Evolutionary conservation across 768 basidiomycete genomes (phyloP).

Genomic region (Chalciporus pseudorubinellus): DNA sequence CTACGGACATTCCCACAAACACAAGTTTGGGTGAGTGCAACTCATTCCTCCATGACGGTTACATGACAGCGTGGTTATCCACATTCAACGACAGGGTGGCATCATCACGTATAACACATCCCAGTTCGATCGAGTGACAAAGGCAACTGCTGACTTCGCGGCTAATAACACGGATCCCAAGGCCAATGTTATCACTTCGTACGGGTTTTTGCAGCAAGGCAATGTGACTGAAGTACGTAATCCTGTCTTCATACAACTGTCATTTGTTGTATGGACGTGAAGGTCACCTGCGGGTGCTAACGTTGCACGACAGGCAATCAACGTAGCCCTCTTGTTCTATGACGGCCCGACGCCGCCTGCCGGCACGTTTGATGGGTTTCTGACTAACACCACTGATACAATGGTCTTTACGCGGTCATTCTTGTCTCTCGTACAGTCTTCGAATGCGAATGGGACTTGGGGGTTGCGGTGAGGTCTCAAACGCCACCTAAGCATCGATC

Average conservation of each 20-base stretch:
- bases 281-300: slow-evolving; percentile 1
- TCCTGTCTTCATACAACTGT: neutral
- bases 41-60: slow-evolving; percentile 1
- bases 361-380: slow-evolving; percentile 32
- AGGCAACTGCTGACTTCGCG: slow-evolving; percentile 23
- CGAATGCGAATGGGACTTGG: slow-evolving; percentile 13
- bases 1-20: slow-evolving; percentile 41
- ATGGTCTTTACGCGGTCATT: slow-evolving; percentile 22
- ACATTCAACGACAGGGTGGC: slow-evolving; percentile 43
- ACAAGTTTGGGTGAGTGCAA: slow-evolving; percentile 23
- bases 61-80: slow-evolving; percentile 4
- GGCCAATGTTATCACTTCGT: slow-evolving; percentile 43
- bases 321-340: slow-evolving; percentile 50
- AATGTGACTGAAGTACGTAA: slow-evolving; percentile 33
- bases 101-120: slow-evolving; percentile 32
- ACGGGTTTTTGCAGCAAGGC: slow-evolving; percentile 29
- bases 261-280: slow-evolving; percentile 1
- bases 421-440: slow-evolving; percentile 25
- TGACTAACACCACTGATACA: slow-evolving; percentile 11
- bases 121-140: slow-evolving; percentile 18
- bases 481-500: neutral
- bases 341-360: slow-evolving; percentile 39
- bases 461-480: slow-evolving; percentile 23
- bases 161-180: slow-evolving; percentile 25
- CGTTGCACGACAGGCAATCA: slow-evolving; percentile 6